Conservation (phyloP, 1,139 yeast species). For the Nakaseomyces delphensis region DNA sequence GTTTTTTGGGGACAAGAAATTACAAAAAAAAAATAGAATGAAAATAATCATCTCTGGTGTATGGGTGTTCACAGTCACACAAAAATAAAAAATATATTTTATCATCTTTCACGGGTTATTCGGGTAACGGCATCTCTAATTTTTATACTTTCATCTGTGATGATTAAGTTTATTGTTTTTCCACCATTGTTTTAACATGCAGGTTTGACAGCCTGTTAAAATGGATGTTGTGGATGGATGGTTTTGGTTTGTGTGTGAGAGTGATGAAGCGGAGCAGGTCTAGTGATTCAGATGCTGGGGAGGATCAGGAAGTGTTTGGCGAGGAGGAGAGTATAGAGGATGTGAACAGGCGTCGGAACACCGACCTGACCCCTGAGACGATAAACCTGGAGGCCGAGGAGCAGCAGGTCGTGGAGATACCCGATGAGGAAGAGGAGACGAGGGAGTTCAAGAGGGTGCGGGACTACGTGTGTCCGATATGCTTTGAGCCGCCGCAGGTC, state of each 20-base stretch:
- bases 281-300: too few relatives aligned
- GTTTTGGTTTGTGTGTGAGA: too few relatives aligned
- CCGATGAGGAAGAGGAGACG: constrained; percentile 16
- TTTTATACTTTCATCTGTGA: too few relatives aligned
- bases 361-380: constrained; percentile 10
- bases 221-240: too few relatives aligned
- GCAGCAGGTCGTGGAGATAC: constrained; percentile 29
- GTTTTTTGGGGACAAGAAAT: neutral
- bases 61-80: neutral
- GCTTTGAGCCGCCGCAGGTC: constrained; percentile 42
- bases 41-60: neutral
- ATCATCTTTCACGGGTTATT: too few relatives aligned
- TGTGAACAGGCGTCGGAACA: constrained; percentile 2
- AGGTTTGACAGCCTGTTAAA: too few relatives aligned
- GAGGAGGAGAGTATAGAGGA: constrained; percentile 1
- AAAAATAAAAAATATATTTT: too few relatives aligned
- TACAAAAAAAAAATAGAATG: neutral
- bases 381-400: constrained; percentile 19
- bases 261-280: constrained; percentile 9
- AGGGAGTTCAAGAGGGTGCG: constrained; percentile 24
- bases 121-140: neutral
- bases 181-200: too few relatives aligned
- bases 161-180: too few relatives aligned
- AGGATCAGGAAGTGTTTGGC: too few relatives aligned
- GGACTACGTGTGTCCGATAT: constrained; percentile 42